Percentiles rank a stretch among this genome's conserved stretches.
These are phyloP conservation scores for Macrolepiota fuliginosa DNA, from an alignment of 768 basidiomycete species.

Conservation along the genomic window DNA sequence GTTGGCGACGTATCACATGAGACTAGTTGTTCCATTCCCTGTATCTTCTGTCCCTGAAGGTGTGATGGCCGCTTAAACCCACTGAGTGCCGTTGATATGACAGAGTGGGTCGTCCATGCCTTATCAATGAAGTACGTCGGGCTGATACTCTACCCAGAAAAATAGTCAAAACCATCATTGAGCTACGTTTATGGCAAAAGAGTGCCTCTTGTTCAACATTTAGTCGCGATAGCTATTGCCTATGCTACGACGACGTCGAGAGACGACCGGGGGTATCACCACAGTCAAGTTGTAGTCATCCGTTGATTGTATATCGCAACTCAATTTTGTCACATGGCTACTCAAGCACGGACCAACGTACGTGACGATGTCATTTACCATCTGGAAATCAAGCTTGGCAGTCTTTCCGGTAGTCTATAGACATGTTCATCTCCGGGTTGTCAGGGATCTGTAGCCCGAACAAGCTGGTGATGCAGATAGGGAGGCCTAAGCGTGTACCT, in stretches of 20 bases:
- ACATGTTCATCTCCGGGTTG: background rate
- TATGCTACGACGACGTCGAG: no score
- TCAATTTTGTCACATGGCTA: background rate
- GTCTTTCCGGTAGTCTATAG: no score
- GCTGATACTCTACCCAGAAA: no score
- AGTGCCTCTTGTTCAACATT: no score
- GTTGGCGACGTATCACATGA: background rate
- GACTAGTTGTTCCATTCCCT: background rate
- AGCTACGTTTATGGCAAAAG: no score
- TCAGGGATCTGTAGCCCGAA: background rate
- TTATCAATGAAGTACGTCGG: no score
- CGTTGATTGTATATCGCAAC: background rate
- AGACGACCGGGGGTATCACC: background rate
- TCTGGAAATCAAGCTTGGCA: background rate
- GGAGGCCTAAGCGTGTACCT: background rate
- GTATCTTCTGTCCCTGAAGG: background rate
- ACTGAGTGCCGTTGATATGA: no score
- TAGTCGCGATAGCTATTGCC: no score
- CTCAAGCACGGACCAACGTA: background rate
- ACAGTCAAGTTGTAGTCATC: background rate
- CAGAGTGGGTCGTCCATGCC: no score
- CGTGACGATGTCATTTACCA: background rate
- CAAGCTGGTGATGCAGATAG: background rate
- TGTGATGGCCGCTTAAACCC: no score
- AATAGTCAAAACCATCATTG: no score